Percentiles rank a stretch among this genome's conserved stretches.
These are phyloP conservation scores for Rosa hybrid DNA, from an alignment of 331 rosid genomes.

Conservation along the genomic window DNA sequence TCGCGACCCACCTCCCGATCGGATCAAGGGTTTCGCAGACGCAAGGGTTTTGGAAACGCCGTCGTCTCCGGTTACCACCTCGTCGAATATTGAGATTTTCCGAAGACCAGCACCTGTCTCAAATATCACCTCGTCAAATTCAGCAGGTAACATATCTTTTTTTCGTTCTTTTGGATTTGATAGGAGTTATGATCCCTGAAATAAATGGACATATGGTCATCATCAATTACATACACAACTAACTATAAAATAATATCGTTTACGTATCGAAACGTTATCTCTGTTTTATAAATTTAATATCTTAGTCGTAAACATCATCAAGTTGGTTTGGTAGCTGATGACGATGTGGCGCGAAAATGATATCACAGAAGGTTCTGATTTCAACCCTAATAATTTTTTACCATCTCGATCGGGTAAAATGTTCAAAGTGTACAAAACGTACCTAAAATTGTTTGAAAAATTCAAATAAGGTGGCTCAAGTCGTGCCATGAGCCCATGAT, in stretches of 20 bases:
- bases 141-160: not conserved
- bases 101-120: not conserved
- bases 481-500: not conserved
- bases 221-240: no score
- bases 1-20: conserved; percentile 27
- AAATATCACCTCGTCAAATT: not conserved
- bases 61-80: not conserved
- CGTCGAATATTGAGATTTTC: not conserved
- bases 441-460: not conserved
- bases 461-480: not conserved
- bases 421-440: not conserved
- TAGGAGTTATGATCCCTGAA: not conserved
- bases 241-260: not conserved
- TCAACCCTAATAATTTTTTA: not conserved
- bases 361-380: not conserved
- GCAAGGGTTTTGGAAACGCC: conserved; percentile 27
- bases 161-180: not conserved
- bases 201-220: no score
- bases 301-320: not conserved
- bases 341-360: not conserved
- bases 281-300: not conserved
- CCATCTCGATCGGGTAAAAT: not conserved
- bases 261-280: not conserved
- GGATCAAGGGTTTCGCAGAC: conserved; percentile 32
- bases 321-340: not conserved